Evolutionary conservation across 176 grass and related monocot species (phyloP).

Genomic region (Cenchrus fungigraminus): DNA sequence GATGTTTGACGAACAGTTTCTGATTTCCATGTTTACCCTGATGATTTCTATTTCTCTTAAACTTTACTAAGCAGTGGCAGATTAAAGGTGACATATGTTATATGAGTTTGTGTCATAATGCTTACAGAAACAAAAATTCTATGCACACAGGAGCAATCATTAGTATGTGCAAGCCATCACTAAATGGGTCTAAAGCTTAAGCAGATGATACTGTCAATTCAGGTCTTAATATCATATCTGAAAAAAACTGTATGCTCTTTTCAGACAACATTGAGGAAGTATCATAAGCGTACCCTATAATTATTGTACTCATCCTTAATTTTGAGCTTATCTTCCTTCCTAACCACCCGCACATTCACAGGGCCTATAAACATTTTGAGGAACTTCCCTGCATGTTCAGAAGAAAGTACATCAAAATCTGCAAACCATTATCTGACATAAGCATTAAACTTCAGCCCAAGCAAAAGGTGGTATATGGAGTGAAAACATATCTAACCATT

Average conservation of each 20-base stretch:
- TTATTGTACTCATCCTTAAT: slow-evolving; percentile 98
- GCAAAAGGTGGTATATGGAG: neutral
- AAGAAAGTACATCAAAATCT: neutral
- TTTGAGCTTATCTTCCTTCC: slow-evolving; percentile 91
- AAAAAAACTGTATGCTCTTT: neutral
- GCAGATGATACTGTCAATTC: neutral
- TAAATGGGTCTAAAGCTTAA: slow-evolving; percentile 10
- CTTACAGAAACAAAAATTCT: slow-evolving; percentile 16
- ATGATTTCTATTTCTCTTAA: neutral
- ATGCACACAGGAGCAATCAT: neutral
- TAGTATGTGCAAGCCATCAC: neutral
- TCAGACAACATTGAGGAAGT: neutral
- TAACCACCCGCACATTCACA: slow-evolving; percentile 69
- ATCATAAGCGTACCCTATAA: slow-evolving; percentile 70
- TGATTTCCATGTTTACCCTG: neutral
- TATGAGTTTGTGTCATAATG: neutral
- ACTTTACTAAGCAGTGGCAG: neutral
- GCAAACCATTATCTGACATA: neutral
- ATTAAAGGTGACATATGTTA: neutral
- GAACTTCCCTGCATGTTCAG: slow-evolving; percentile 63
- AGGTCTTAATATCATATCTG: neutral
- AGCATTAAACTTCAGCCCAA: neutral
- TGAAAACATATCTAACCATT: slow-evolving; percentile 54
- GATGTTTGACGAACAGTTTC: slow-evolving; percentile 8
- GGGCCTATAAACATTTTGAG: slow-evolving; percentile 94